Evolutionary conservation across 78 protist genomes (phyloP), one percentile per base, ranked within the genome.

Genomic region (Dictyostelium discoideum): DNA sequence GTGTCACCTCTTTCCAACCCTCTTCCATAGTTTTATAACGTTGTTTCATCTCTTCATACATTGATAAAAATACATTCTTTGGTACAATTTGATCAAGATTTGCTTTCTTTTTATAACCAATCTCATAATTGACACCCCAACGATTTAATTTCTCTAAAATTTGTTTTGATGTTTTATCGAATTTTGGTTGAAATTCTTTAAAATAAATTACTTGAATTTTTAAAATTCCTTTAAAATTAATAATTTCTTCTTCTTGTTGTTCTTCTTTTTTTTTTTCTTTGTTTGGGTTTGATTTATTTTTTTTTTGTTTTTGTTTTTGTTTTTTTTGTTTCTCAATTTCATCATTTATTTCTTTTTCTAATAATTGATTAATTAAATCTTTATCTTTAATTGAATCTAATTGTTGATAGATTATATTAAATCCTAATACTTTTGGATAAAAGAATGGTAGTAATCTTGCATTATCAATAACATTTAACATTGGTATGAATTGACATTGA

Each of bases 1-100:
- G 44, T 26, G 96, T 93, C 3, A 87, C 84, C 7, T 85, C 92
- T 54, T 87, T 80, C 93, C 94, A 87, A 40, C 81, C 89, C 0
- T 22, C 89, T 5, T 65, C 95, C 77, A 82, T 39, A 24, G 69
- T 69, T 22, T 50, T 94, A 54, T 95, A 95, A 16, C 72, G 65
- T 54, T 26, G n/a, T 42, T 95, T 95, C 73, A 95, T n/a, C 39
- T 72, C 65, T 22, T 80, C 85, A 74, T 95, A 95, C 22, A 16
- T 14, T 44, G 57, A 74, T 24, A 95, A 18, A 76, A 84, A 95
- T 42, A 39, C 65, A 44, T 29, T 39, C 50, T 83, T 86, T 32
- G 97, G 93, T 65, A 95, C 37, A 22, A 95, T 54, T n/a, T 83
- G 54, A 73, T 95, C 97, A 72, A 88, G 92, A 20, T 77, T 37